A percentile compares a stretch with the other conserved stretches of the same genome.
These are phyloP conservation scores for Spraguea lophii DNA, from an alignment of 371 early-diverging fungal genomes.

Conservation along the genomic window DNA sequence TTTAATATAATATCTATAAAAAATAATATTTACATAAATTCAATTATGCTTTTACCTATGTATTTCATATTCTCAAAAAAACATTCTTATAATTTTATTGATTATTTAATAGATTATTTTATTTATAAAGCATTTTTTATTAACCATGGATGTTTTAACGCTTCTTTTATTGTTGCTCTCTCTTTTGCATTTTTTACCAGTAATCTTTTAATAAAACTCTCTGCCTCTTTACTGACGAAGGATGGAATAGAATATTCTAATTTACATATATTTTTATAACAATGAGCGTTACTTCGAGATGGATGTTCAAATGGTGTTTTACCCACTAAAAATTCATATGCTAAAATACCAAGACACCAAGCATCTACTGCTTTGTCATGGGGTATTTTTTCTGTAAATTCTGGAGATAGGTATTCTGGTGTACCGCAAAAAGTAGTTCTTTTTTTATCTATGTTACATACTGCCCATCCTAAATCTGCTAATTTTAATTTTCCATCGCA, in stretches of 20 bases:
- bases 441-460: constrained; percentile 57
- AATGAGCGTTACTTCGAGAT: constrained; percentile 48
- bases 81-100: too few relatives aligned
- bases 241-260: constrained; percentile 64
- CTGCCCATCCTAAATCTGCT: constrained; percentile 95
- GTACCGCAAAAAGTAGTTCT: constrained; percentile 74
- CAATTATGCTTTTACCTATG: too few relatives aligned
- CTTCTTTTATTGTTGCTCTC: constrained; percentile 54
- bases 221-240: constrained; percentile 58
- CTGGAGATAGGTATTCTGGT: too few relatives aligned
- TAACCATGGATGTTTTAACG: constrained; percentile 61
- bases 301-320: constrained; percentile 74
- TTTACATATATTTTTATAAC: constrained; percentile 59
- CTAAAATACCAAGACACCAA: constrained; percentile 88
- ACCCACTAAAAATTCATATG: constrained; percentile 81
- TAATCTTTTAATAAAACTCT: constrained; percentile 62
- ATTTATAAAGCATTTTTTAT: constrained; percentile 34
- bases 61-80: too few relatives aligned
- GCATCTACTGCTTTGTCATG: constrained; percentile 70
- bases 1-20: too few relatives aligned
- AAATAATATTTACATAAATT: too few relatives aligned
- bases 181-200: constrained; percentile 55
- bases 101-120: too few relatives aligned
- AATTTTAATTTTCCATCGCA: constrained; percentile 65
- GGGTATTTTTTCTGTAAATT: constrained; percentile 67